Base-by-base conservation (phyloP, 257 asterid species). In the Lavandula angustifolia region DNA sequence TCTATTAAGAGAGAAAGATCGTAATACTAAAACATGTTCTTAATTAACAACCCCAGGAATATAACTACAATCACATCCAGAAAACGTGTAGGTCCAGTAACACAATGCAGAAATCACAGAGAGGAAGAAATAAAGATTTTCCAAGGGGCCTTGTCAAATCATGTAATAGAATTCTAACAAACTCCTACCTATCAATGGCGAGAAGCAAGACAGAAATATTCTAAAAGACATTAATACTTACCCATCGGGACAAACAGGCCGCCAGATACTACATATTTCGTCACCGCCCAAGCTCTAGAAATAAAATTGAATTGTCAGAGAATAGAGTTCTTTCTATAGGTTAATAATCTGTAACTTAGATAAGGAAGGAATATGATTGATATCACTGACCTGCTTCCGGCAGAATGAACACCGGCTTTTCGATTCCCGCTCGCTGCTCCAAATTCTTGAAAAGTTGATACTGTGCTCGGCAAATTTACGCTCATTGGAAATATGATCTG, bases 171-270 rank as follows among this genome's bases (percentile, higher is more conserved):
- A 60, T 43, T 48, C 16, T 32, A 49, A 54, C 54, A 5, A 41
- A 41, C 46, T 37, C 17, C 66, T 27, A 6, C 27, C 43, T 8
- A 68, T 17, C 17, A 57, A 60, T 48, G 6, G 14, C 47, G 54
- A 12, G 37, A 54, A 22, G 60, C 62, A 60, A n/a, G 38, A 22
- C 38, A 37, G 34, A 27, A 4, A 5, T 29, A 7, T 46, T n/a
- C 37, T 7, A 11, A 22, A 67, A 44, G 53, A 44, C 22, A 46
- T 52, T 33, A 54, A 41, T 42, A 59, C 79, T 79, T 81, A 89
- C 95, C 98, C 97, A 68, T 76, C 83, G 49, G 91, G 91, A 78
- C 98, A 89, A 72, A 83, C 75, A n/a, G 98, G 98, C 14, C 97
- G 92, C 99, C 99, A 94, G 62, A 94, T 84, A 54, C 92, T 94